Evolutionary conservation across 140 eudicot species (phyloP).

Genomic region (Flaveria floridana): DNA sequence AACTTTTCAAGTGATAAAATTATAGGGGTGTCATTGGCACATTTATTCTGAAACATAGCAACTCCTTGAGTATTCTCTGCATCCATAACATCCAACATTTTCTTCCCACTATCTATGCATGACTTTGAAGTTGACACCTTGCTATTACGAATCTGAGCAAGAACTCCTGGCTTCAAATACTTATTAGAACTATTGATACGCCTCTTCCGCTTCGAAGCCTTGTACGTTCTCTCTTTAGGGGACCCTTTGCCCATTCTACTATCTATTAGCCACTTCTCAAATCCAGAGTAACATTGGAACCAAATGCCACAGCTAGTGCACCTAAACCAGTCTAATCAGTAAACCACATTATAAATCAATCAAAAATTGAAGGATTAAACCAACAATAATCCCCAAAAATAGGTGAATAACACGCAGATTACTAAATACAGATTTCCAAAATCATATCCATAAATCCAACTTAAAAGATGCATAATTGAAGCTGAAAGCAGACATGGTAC

Average conservation of each 20-base stretch:
- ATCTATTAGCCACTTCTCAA: constrained; percentile 22
- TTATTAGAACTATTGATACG: constrained; percentile 48
- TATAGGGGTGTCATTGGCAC: constrained; percentile 33
- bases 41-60: constrained; percentile 24
- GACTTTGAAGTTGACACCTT: constrained; percentile 61
- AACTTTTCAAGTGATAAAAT: constrained; percentile 65
- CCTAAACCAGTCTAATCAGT: constrained; percentile 12
- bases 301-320: constrained; percentile 9
- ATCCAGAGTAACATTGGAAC: constrained; percentile 15
- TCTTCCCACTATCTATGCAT: constrained; percentile 59
- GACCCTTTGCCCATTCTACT: constrained; percentile 77
- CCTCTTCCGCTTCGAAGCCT: constrained; percentile 58
- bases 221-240: constrained; percentile 46
- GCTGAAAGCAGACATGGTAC: constrained; percentile 10
- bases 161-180: constrained; percentile 94
- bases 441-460: constrained; percentile 4
- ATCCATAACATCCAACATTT: constrained; percentile 55
- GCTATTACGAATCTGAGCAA: constrained; percentile 80
- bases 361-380: constrained; percentile 2
- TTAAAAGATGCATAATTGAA: background rate
- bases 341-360: background rate
- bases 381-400: constrained; percentile 2
- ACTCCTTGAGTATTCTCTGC: constrained; percentile 27
- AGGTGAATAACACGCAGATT: background rate
- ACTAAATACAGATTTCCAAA: background rate